These are phyloP conservation scores for Nadsonia fulvescens DNA, from an alignment of 805 yeast species.

Conservation along the genomic window DNA sequence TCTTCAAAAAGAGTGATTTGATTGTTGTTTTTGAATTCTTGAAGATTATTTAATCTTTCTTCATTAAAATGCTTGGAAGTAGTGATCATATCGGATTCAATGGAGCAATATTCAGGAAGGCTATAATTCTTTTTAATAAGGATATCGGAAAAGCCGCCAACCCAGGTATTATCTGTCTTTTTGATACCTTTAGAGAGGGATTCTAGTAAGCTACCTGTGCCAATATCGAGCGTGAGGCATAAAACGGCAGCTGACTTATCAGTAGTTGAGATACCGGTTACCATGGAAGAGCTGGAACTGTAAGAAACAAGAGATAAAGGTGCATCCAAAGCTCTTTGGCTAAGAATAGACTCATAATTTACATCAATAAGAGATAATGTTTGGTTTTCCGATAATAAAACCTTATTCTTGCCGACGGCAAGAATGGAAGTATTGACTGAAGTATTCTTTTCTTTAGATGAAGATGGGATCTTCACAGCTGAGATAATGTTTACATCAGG, in stretches of 20 bases:
- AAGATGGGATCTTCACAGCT: constrained; percentile 1
- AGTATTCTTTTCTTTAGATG: neutral
- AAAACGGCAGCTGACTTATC: constrained; percentile 13
- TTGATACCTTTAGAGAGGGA: constrained; percentile 46
- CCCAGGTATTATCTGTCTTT: constrained; percentile 6
- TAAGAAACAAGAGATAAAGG: constrained; percentile 6
- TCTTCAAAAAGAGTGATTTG: constrained; percentile 12
- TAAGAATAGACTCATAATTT: constrained; percentile 15
- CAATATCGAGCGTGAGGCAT: constrained; percentile 32
- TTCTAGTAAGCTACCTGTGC: constrained; percentile 49
- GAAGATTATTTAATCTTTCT: constrained; percentile 12
- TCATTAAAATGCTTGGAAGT: constrained; percentile 12
- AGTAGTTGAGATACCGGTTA: no score
- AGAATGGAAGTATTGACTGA: constrained; percentile 7
- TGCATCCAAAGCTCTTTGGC: constrained; percentile 10
- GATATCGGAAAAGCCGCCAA: constrained; percentile 9
- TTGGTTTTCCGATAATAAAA: constrained; percentile 12
- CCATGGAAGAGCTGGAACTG: constrained; percentile 8
- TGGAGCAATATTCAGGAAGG: constrained; percentile 6
- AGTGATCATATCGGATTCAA: constrained; percentile 11
- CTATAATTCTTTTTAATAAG: constrained; percentile 7
- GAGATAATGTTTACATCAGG: constrained; percentile 1
- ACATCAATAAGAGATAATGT: constrained; percentile 23
- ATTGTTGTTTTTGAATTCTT: constrained; percentile 18
- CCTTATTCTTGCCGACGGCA: constrained; percentile 15